Percentiles rank a stretch among this genome's conserved stretches.
phyloP scores from a whole-genome alignment of 129 eudicot genomes.

The Erigeron canadensis region DNA sequence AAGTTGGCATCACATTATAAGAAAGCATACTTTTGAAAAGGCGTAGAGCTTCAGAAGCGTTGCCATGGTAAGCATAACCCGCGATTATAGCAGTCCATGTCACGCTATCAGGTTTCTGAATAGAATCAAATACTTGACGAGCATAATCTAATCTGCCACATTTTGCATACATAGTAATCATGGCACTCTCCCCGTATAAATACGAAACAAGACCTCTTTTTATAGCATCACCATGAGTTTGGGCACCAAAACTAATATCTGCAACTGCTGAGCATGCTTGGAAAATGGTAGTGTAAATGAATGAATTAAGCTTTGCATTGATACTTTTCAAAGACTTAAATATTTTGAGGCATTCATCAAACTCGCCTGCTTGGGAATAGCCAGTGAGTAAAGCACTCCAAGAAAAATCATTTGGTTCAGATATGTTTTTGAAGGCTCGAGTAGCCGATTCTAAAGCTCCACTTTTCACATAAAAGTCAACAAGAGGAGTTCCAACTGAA shows the following conservation, averaged over 20 bases:
- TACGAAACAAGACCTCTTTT: slow-evolving; percentile 48
- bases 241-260: slow-evolving; percentile 43
- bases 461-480: slow-evolving; percentile 53
- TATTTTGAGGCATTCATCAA: slow-evolving; percentile 31
- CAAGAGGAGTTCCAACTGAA: slow-evolving; percentile 49
- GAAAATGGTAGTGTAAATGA: slow-evolving; percentile 44
- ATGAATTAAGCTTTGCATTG: slow-evolving; percentile 35
- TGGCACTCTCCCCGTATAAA: slow-evolving; percentile 49
- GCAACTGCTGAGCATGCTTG: slow-evolving; percentile 47
- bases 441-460: slow-evolving; percentile 32
- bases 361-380: slow-evolving; percentile 38
- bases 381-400: slow-evolving; percentile 53
- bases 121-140: slow-evolving; percentile 32
- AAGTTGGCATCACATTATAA: slow-evolving; percentile 43
- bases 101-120: slow-evolving; percentile 44
- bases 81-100: slow-evolving; percentile 59
- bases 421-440: slow-evolving; percentile 34
- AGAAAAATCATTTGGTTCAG: slow-evolving; percentile 46
- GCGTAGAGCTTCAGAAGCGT: slow-evolving; percentile 42
- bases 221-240: slow-evolving; percentile 50
- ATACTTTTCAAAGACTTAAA: slow-evolving; percentile 37
- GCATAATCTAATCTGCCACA: slow-evolving; percentile 49
- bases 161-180: slow-evolving; percentile 46
- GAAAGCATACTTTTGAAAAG: slow-evolving; percentile 45
- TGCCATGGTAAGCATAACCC: slow-evolving; percentile 54